Evolutionary conservation across 75 land plant species (phyloP), one percentile per base, ranked within the genome.

Genomic region (Pinus albicaulis): DNA sequence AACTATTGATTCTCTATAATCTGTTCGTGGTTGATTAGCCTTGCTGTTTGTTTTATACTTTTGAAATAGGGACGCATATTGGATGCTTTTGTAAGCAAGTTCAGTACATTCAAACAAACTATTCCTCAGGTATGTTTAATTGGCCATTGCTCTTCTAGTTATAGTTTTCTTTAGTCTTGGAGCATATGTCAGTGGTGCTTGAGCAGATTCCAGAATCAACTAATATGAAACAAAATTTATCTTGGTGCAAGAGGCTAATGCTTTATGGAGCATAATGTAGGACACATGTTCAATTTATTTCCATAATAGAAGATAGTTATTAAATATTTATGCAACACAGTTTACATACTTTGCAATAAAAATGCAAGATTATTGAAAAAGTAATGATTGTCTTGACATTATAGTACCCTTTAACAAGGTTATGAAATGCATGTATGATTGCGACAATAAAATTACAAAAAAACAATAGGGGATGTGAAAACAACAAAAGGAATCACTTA

Each of bases 81-180:
- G 89, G 99, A 98, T 91, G 93, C 99, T 65, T 98, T 98, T 87
- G 98, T 98, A 63, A 94, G 98, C 77, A 98, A 98, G 77, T 98
- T 98, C 85, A 86, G 93, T 73, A 98, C 95, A 2, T 87, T 98
- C 66, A 92, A 93, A 83, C 96, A 82, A 55, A 92, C 84, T 48
- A 86, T 95, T 74, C 94, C 98, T 70, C 98, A 98, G 96, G 99
- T 98, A 85, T 60, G 4, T 75, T 57, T 19, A 15, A 74, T 48
- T 55, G 5, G 20, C 44, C 12, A 48, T 76, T 59, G 20, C 52
- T 26, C 12, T 10, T 48, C 53, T 48, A 10, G 53, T 8, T 48
- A 48, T 48, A 48, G 53, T 48, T 48, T 1, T n/a, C n/a, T 48
- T 48, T 48, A 10, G 53, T 12, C 53, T 48, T 10, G 53, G 10